Base-by-base conservation (phyloP, 2,329 filamentous ascomycete species). In the Fusarium oligoseptatum region DNA sequence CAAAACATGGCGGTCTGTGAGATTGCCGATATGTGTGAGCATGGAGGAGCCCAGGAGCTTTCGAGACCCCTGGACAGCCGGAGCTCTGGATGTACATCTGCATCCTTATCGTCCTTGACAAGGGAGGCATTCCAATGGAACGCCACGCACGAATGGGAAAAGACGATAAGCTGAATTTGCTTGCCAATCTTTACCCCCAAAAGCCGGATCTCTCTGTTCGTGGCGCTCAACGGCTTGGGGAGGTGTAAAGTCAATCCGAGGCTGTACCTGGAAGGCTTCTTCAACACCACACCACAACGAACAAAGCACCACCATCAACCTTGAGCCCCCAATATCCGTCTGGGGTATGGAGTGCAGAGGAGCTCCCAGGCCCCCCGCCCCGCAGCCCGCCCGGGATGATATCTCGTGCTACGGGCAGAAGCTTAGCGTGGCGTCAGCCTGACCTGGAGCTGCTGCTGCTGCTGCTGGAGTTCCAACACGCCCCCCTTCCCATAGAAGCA, bases 401-500 rank as follows among this genome's bases (percentile, higher is more conserved):
- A 29, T 48, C 27, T 41, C 29, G 24, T 64, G 36, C 29, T 57
- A 39, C n/a, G 32, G 17, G 34, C 24, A 64, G 48, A 15, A 64
- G n/a, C 62, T 27, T 66, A 73, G 69, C 60, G 62, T 67, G 66
- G 69, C 60, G 43, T 67, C 68, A 60, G 50, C 27, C 34, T 52
- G 41, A 12, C 41, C 41, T 48, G 43, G 20, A n/a, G 37, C 37
- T 39, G 48, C 24, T 32, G 27, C 27, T 27, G 27, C 27, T 27
- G 27, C 48, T 32, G 29, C 27, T 52, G 48, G 32, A 34, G 32
- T 29, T 52, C 27, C 17, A 32, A 52, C 48, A 58, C 11, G 20
- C 32, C 60, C 71, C 71, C 71, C 71, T 24, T 72, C 65, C 72
- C 72, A 56, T 41, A 48, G 62, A 39, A 20, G 43, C 22, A 48